Evolutionary conservation across 2,329 filamentous ascomycete genomes (phyloP), one percentile per base, ranked within the genome.

Genomic region (Elsinoe arachidis): DNA sequence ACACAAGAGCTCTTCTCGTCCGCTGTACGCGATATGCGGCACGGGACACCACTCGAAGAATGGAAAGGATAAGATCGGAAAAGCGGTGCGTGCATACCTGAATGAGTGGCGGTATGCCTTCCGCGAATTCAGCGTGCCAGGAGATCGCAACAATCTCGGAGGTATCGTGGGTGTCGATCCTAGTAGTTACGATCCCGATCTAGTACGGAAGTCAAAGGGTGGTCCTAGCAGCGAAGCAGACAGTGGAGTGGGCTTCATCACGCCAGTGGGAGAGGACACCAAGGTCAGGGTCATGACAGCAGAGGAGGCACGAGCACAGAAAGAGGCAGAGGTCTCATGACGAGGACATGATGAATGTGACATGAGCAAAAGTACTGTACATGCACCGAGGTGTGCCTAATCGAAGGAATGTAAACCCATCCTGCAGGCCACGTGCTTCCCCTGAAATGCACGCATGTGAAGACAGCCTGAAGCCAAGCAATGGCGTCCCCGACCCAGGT

Each of bases 21-120:
- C 92, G 2, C 81, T 99, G 41, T 99, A 97, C 69, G 91, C 91
- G 63, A 97, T 99, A 69, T 96, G 91, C 1, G 93, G 93, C 44
- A 97, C 92, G 1, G 93, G 92, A 2, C 91, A 97, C 68, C 93
- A 99, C 73, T 95, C 89, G 70, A 97, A 97, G 77, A 96, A 96
- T 68, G 92, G 93, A 66, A 97, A 97, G 72, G 93, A 99, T 73
- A 99, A 99, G 74, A 89, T 99, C 35, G 92, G 92, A 68, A 96
- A 95, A 74, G 90, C 91, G 1, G 85, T 97, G 61, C 86, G 93
- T 56, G 84, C 82, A 63, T 97, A 95, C 74, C 76, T 99, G 57
- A 95, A 92, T 68, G 92, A 97, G 70, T 96, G 91, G 90, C 84
- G 89, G 61, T 99, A 96, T 69, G 87, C 89, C 0, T 99, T 92